A percentile compares a stretch with the other conserved stretches of the same genome.
phyloP scores from a whole-genome alignment of 352 stramenopile species.

The Phytopythium kandeliae region DNA sequence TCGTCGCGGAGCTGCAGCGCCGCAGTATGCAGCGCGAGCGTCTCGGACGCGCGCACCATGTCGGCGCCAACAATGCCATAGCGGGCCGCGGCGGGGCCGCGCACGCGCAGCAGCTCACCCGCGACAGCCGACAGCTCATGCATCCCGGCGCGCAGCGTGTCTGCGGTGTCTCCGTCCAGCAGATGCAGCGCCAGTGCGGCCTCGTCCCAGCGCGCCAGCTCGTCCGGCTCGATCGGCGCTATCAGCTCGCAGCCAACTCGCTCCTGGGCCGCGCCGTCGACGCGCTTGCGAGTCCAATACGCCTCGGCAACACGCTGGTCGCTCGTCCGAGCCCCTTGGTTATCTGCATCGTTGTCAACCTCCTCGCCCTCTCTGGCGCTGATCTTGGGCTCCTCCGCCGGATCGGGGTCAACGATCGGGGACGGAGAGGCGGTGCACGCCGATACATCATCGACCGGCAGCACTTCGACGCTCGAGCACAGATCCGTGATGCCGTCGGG shows the following conservation, averaged over 20 bases:
- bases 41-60: conserved; percentile 19
- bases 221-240: neutral
- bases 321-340: neutral
- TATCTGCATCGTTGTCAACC: neutral
- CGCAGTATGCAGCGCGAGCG: conserved; percentile 38
- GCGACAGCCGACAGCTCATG: neutral
- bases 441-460: too few species aligned
- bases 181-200: neutral
- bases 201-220: neutral
- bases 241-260: neutral
- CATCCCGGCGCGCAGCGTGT: neutral
- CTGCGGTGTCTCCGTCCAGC: neutral
- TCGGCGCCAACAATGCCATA: neutral
- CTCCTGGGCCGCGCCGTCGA: neutral
- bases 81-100: neutral
- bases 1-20: conserved; percentile 20
- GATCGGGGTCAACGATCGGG: neutral
- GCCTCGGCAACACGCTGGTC: neutral
- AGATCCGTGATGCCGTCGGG: too few species aligned
- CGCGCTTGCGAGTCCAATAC: conserved; percentile 4
- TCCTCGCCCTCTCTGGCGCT: neutral
- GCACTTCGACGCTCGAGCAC: neutral
- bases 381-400: neutral
- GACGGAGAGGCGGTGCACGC: neutral
- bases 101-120: neutral